Conservation (phyloP, 106 monocot species). For the Alisma plantagoaquatica region DNA sequence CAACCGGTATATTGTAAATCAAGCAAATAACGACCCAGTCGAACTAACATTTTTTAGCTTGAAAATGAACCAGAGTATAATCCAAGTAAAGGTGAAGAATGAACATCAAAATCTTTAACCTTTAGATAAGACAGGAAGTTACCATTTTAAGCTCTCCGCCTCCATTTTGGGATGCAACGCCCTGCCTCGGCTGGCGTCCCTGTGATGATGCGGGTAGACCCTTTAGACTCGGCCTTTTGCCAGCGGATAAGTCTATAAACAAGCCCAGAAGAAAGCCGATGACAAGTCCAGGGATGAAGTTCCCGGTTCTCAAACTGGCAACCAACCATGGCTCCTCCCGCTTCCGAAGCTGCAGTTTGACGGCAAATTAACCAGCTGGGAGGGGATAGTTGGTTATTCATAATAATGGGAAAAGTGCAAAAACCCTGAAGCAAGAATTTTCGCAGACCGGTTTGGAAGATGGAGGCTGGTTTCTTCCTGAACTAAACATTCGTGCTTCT, state of each 20-base stretch:
- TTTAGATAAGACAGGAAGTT: not conserved
- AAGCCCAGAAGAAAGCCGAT: conserved; percentile 81
- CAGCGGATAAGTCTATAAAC: conserved; percentile 43
- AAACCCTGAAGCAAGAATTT: no score
- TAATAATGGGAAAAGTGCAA: no score
- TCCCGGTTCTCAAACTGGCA: conserved; percentile 49
- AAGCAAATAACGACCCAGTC: no score
- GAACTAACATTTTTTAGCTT: no score
- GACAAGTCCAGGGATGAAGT: conserved; percentile 68
- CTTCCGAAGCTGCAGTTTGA: conserved; percentile 29
- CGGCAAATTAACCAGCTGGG: no score
- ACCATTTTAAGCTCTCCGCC: conserved; percentile 92
- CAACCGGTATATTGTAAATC: no score
- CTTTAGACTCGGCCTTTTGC: not conserved
- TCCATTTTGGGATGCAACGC: not conserved
- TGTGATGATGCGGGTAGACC: not conserved
- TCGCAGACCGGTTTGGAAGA: not conserved
- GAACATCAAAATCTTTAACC: no score
- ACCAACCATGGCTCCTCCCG: conserved; percentile 77
- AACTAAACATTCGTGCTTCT: not conserved
- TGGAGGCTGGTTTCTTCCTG: not conserved
- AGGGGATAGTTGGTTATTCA: no score
- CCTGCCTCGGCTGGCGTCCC: conserved; percentile 17
- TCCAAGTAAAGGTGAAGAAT: no score
- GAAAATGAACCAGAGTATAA: no score